Base-by-base conservation (phyloP, 495 filamentous ascomycete genomes). In the Chaetomidium leptoderma region DNA sequence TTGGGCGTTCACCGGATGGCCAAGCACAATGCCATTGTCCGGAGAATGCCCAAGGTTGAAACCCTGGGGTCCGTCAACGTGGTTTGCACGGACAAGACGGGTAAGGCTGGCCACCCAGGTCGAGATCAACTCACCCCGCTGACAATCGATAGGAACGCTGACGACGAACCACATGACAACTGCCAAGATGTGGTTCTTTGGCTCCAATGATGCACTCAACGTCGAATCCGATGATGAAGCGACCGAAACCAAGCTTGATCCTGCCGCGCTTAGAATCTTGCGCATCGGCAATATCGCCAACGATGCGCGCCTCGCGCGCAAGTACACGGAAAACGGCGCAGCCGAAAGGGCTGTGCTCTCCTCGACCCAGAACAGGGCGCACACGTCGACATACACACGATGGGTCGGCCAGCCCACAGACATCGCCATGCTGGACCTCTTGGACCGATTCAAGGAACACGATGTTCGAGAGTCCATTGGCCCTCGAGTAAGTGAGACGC, bases 81-180 rank as follows among this genome's bases (percentile, higher is more conserved):
- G 45, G 89, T 99, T 27, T 99, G 93, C 74, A 96, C 90, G 67
- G 93, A 99, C 74, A 99, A 99, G 75, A 99, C 93, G 19, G 87
- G 83, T 82, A 72, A 43, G 65, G 30, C 17, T 27, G 48, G 39
- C 26, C 8, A 11, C 3, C 26, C 16, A 3, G 17, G n/a, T 11
- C 1, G 32, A 26, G 9, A 6, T 43, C 17, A 37, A 17, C 10
- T 7, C 65, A 6, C 21, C 1, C 4, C 13, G 43, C 47, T 46
- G 7, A 44, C 44, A 1, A 16, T 19, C 4, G 19, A 24, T 49
- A 83, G 89, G 92, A 23, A 98, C 93, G 21, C 71, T 99, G 51
- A 99, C 93, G 0, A 88, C 89, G 71, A 99, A 97, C 67, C 95
- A 97, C 66, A 97, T 97, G 92, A 95, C 95, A 3, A 92, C 95